Base-by-base conservation (phyloP, 768 basidiomycete species). In the Guyanaporus albipodus region DNA sequence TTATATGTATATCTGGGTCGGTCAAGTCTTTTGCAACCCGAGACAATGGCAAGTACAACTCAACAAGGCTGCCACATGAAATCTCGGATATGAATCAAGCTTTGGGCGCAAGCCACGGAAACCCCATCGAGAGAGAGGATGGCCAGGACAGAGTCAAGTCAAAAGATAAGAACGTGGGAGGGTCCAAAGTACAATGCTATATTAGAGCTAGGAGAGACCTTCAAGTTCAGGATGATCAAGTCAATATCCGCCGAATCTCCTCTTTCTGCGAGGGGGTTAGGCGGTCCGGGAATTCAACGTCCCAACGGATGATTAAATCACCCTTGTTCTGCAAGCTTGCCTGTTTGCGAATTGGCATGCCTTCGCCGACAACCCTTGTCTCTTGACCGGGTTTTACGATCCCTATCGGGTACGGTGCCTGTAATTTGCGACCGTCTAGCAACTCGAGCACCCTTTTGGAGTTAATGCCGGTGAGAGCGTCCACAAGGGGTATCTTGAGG, bases 321-420 rank as follows among this genome's bases (percentile, higher is more conserved):
- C 95, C 95, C 69, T 88, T 91, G 52, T 71, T 79, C 69, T 74
- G 78, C 47, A 72, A 72, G 34, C 72, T 73, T 15, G 83, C 83
- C 49, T 83, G 85, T 65, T 89, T 93, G 47, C 91, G 76, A 38
- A 93, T 82, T 3, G 94, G 93, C 91, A 94, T 92, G 8, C 92
- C 92, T 64, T 96, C 91, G 2, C 83, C 86, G 2, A 70, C 38
- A 4, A 96, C 66, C 22, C 70, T 76, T 17, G 80, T 87, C 64
- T 85, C 77, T 68, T 84, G 79, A 7, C 82, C 85, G 2, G 91
- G 89, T 60, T 85, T 90, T 24, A 94, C 73, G 11, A 91, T 66
- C 2, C 83, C 82, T 8, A 49, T 11, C 0, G 95, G 93, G 0
- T 82, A 61, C 0, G 79, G 59, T 2, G 91, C 75, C 53, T 84